These are phyloP conservation scores for Astragalus membranaceus DNA, from an alignment of 306 rosid species.

Conservation along the genomic window DNA sequence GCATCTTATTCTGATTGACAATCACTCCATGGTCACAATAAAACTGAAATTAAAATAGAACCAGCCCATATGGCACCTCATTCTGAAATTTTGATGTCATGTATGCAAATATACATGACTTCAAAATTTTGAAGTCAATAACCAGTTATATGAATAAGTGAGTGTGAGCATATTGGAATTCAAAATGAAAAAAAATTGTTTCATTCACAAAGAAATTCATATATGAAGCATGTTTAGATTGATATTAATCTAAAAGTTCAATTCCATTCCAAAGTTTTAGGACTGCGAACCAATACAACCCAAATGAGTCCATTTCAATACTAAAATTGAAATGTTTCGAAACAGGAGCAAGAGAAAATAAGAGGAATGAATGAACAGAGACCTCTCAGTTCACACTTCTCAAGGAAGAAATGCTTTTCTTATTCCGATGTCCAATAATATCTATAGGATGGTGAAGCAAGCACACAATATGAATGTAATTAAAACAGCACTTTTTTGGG, in stretches of 20 bases:
- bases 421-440: neutral
- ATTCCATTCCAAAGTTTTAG: neutral
- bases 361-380: neutral
- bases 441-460: neutral
- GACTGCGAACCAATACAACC: neutral
- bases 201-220: neutral
- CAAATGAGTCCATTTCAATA: neutral
- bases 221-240: neutral
- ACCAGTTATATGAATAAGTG: neutral
- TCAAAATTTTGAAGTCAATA: too few species aligned
- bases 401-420: neutral
- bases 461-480: neutral
- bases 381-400: neutral
- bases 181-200: neutral
- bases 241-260: neutral
- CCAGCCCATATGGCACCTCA: neutral
- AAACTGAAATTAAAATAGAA: neutral
- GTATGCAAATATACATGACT: neutral
- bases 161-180: neutral
- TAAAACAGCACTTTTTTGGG: neutral
- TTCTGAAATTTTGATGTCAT: neutral
- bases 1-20: neutral
- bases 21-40: neutral
- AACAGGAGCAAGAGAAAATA: neutral
- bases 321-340: neutral